Evolutionary conservation across 176 grass and related monocot genomes (phyloP).

Genomic region (Carex parvula): DNA sequence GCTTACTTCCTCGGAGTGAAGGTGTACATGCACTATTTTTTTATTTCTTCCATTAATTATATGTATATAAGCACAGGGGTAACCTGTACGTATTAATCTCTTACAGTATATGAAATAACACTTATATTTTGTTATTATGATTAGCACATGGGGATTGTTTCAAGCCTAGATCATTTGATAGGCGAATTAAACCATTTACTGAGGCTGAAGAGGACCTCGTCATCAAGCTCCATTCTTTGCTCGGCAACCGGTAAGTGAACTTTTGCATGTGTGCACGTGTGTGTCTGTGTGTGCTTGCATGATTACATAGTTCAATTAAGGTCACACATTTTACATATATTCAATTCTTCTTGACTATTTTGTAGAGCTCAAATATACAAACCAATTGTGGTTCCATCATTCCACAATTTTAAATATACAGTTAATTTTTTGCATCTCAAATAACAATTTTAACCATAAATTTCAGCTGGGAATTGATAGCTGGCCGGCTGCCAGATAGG

Average conservation of each 20-base stretch:
- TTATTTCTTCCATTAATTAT: no score
- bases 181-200: neutral
- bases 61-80: no score
- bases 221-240: slow-evolving; percentile 26
- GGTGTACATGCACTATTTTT: neutral
- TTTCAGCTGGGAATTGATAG: slow-evolving; percentile 20
- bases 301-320: neutral
- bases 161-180: neutral
- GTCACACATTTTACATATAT: no score
- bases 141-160: neutral
- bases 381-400: no score
- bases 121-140: neutral
- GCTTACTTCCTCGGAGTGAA: neutral
- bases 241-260: slow-evolving; percentile 17
- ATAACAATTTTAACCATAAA: neutral
- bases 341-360: no score
- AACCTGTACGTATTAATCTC: neutral
- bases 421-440: neutral
- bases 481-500: slow-evolving; percentile 10
- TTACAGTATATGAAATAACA: neutral
- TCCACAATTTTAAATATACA: neutral
- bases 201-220: slow-evolving; percentile 25
- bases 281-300: neutral
- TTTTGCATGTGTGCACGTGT: neutral
- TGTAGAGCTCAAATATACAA: no score